Base-by-base conservation (phyloP, 2,329 filamentous ascomycete species). In the Colletotrichum sp. region DNA sequence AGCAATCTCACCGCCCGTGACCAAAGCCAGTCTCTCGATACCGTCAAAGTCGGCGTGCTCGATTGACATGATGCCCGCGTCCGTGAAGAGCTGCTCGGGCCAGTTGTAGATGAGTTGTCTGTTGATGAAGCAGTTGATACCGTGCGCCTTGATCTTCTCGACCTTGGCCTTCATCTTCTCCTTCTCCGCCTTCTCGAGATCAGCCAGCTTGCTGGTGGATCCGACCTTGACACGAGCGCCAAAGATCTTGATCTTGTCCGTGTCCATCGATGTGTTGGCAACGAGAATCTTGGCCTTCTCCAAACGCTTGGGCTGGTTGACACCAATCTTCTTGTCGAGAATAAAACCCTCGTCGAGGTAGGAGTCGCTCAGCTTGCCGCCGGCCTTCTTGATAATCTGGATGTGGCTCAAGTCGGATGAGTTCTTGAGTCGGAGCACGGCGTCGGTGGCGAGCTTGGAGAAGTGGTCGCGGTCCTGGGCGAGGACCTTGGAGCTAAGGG, bases 131-230 rank as follows among this genome's bases (percentile, higher is more conserved):
- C 97, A 99, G 91, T 99, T 99, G 88, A 99, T 98, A 76, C 97
- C 97, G 83, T 99, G 97, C 63, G 95, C 92, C 92, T 99, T 99
- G 89, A 99, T 99, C 87, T 95, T 96, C 78, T 99, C 97, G 62
- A 99, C 97, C 91, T 99, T 99, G 79, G 95, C 94, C 90, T 96
- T 98, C 97, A 99, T 99, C 93, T 99, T 99, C 82, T 99, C 97
- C 82, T 95, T 94, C 89, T 99, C 97, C 8, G 97, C 97, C 91
- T 98, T 98, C 87, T 99, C 97, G 71, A 99, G 90, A 82, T 99
- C 97, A n/a, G 97, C 97, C 66, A 99, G 91, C 90, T 99, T 98
- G 85, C 95, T 95, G 5, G 97, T 99, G 36, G 95, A 96, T 80
- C 95, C 95, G 76, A 99, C 97, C 91, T 99, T 99, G 82, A 99